These are phyloP conservation scores for Onygenales sp. DNA, from an alignment of 2,329 filamentous ascomycete species.

Conservation along the genomic window DNA sequence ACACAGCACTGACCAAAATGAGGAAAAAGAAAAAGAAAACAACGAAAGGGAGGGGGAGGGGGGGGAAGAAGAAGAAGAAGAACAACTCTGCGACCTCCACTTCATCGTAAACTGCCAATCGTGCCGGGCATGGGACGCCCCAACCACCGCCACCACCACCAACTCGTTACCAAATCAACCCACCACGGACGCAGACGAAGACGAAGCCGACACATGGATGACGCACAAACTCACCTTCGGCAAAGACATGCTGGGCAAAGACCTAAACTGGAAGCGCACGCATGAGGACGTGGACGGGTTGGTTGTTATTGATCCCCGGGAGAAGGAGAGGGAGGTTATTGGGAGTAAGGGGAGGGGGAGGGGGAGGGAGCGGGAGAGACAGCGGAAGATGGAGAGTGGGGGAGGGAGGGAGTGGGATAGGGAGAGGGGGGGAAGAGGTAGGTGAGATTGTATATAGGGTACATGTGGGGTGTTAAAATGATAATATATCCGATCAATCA, in stretches of 20 bases:
- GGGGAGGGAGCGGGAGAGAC: constrained; percentile 15
- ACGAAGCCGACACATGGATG: constrained; percentile 63
- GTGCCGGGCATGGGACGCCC: constrained; percentile 71
- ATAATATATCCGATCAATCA: too few relatives aligned
- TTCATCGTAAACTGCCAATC: constrained; percentile 95
- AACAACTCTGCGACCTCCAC: constrained; percentile 77
- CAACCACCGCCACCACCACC: constrained; percentile 12
- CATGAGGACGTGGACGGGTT: constrained; percentile 64
- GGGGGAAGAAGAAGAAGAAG: constrained; percentile 48
- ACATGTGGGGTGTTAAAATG: too few relatives aligned
- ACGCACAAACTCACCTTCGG: constrained; percentile 75
- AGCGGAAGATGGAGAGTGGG: constrained; percentile 18
- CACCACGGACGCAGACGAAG: constrained; percentile 20
- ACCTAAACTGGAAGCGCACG: constrained; percentile 80
- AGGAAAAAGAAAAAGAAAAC: background rate
- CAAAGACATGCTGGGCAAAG: constrained; percentile 82
- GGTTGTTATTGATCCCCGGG: constrained; percentile 84
- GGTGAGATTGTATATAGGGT: too few relatives aligned
- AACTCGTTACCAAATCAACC: constrained; percentile 27
- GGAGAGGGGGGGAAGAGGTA: too few relatives aligned
- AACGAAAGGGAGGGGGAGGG: background rate
- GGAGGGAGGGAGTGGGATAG: constrained; percentile 29
- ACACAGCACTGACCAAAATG: background rate
- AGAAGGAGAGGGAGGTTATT: constrained; percentile 65
- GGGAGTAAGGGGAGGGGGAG: constrained; percentile 48